phyloP scores from a whole-genome alignment of 2,329 filamentous ascomycete species.

The Colletotrichum kahawae region DNA sequence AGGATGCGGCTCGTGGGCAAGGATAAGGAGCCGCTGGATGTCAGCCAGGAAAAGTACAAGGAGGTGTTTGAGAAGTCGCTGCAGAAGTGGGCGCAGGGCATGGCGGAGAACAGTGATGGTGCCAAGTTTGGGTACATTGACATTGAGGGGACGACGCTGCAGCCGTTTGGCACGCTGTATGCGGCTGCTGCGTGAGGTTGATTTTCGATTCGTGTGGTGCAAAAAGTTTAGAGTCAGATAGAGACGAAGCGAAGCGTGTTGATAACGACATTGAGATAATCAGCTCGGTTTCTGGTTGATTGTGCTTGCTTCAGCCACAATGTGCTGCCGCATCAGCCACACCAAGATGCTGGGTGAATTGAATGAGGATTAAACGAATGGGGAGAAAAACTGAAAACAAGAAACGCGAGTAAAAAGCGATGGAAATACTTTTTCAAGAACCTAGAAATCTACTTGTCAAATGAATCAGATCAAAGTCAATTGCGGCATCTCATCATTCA shows the following conservation, averaged over 20 bases:
- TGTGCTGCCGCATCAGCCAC: neutral
- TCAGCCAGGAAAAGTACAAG: slow-evolving; percentile 34
- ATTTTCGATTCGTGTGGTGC: neutral
- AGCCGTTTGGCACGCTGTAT: slow-evolving; percentile 32
- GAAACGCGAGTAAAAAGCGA: no score
- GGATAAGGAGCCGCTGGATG: slow-evolving; percentile 34
- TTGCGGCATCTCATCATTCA: neutral
- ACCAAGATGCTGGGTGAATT: neutral
- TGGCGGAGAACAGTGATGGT: slow-evolving; percentile 34
- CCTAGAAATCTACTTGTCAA: no score
- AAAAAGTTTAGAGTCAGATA: neutral
- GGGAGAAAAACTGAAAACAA: no score
- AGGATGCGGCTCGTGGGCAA: slow-evolving; percentile 35
- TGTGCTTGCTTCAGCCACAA: neutral
- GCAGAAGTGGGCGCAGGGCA: slow-evolving; percentile 32
- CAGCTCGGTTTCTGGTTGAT: neutral
- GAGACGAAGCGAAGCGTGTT: neutral
- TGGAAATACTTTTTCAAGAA: no score
- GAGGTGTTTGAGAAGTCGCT: slow-evolving; percentile 33
- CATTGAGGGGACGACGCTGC: slow-evolving; percentile 32
- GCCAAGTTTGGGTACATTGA: slow-evolving; percentile 36
- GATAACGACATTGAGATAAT: neutral
- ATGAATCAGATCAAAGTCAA: neutral
- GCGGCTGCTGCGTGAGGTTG: neutral
- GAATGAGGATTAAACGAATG: no score